A percentile compares a stretch with the other conserved stretches of the same genome.
phyloP scores from a whole-genome alignment of 2,329 filamentous ascomycete species.

The Aspergillus luchuensis region DNA sequence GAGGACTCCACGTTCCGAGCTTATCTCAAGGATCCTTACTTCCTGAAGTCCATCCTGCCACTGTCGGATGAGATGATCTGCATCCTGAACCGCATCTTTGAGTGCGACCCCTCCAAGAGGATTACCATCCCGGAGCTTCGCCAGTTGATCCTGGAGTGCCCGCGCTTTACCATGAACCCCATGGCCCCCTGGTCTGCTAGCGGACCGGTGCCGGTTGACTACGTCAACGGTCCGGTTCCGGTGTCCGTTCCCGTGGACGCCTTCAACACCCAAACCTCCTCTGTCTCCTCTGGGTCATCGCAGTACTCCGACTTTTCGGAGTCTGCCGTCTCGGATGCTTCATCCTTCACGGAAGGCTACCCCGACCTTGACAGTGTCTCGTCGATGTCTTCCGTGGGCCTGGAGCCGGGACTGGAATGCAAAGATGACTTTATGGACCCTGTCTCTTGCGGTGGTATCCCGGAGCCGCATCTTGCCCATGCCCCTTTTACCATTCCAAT shows the following conservation, averaged over 20 bases:
- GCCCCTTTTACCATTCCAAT: conserved; percentile 30
- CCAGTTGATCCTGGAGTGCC: conserved; percentile 73
- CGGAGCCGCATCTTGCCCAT: conserved; percentile 33
- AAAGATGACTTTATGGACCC: conserved; percentile 35
- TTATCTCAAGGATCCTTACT: conserved; percentile 80
- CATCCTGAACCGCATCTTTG: conserved; percentile 85
- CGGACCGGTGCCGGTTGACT: conserved; percentile 38
- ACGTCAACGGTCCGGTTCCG: conserved; percentile 39
- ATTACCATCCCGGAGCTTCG: conserved; percentile 80
- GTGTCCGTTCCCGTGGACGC: conserved; percentile 38
- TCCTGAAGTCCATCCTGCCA: conserved; percentile 89
- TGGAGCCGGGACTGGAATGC: conserved; percentile 33
- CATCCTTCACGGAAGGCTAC: conserved; percentile 43
- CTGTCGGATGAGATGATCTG: conserved; percentile 85
- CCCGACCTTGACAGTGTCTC: conserved; percentile 37
- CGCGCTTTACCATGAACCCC: conserved; percentile 63
- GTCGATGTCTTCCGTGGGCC: conserved; percentile 38
- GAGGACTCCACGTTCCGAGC: conserved; percentile 95
- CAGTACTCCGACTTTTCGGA: conserved; percentile 42
- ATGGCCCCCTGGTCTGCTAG: conserved; percentile 44
- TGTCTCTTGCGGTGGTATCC: conserved; percentile 30
- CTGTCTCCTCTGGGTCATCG: conserved; percentile 38
- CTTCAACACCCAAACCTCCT: conserved; percentile 36
- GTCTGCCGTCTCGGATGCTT: conserved; percentile 43
- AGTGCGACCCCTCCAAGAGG: conserved; percentile 77